Conservation (phyloP, 805 yeast species). For the Hanseniaspora pseudoguilliermondii region DNA sequence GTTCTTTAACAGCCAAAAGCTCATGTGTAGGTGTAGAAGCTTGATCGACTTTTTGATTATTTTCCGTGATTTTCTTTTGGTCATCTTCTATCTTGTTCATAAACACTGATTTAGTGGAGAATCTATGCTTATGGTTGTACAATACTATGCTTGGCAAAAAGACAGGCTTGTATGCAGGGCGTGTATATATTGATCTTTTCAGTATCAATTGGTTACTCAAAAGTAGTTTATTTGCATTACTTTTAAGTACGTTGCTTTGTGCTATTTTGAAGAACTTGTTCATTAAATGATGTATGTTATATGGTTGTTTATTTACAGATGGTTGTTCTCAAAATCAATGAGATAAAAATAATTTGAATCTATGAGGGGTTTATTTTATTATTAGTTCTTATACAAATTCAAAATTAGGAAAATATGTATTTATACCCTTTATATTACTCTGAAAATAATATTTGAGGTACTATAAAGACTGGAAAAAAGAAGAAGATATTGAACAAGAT, state of each 20-base stretch:
- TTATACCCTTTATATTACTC: too few species aligned
- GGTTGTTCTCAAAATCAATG: background rate
- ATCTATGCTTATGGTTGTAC: background rate
- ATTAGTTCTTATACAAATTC: too few species aligned
- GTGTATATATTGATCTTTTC: background rate
- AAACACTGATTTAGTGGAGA: background rate
- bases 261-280: background rate
- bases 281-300: background rate
- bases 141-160: background rate
- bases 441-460: too few species aligned
- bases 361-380: too few species aligned
- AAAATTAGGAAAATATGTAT: too few species aligned
- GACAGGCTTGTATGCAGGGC: background rate
- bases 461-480: too few species aligned
- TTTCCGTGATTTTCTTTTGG: background rate
- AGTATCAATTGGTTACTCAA: background rate
- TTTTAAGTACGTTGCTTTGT: background rate
- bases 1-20: slow-evolving; percentile 54
- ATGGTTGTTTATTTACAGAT: background rate
- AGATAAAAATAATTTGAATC: background rate
- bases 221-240: background rate
- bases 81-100: background rate
- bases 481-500: too few species aligned
- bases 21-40: slow-evolving; percentile 23
- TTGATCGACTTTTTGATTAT: background rate